Evolutionary conservation across 805 yeast genomes (phyloP), one percentile per base, ranked within the genome.

Genomic region (Lachancea sp.): DNA sequence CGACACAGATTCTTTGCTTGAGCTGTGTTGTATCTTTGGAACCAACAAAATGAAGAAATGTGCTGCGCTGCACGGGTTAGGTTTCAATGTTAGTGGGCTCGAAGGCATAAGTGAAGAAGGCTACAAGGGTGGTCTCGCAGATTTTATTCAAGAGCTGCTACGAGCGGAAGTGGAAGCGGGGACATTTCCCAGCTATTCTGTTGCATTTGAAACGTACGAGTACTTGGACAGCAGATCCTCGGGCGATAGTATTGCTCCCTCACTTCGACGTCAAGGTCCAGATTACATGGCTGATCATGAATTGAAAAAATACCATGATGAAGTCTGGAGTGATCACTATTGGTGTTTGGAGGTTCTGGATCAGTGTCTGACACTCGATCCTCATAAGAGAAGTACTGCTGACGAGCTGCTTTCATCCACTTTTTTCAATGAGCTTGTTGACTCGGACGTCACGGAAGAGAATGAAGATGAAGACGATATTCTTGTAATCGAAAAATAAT

Each of bases 1-100:
- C 65, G 99, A 93, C 60, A 79, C 81, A 2, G 98, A 93, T 56
- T 96, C 98, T 0, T 62, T 91, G 41, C 75, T 90, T 29, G 99
- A 93, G 61, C 70, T 91, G 30, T 80, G 95, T 0, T 70, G 82
- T 2, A 72, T 93, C 2, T 90, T 86, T 66, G 99, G 99, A 2
- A 63, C 75, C 40, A 77, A 75, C 10, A 78, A 77, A 51, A 73
- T 93, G 77, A 78, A 79, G 50, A 77, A 79, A 50, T 81, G 89
- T 56, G 95, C 97, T 5, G 75, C 77, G 46, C 62, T 87, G 33
- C 99, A 93, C 68, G 98, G 98, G 0, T 73, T 90, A 43, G 93
- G 89, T 0, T 76, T 91, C 42, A 96, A 89, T 47, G 72, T 84
- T 3, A 77, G 71, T 34, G 75, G 81, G 2, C 58, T 82, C 19